A percentile compares a stretch with the other conserved stretches of the same genome.
Evolutionary conservation across 2,329 filamentous ascomycete species (phyloP).

Genomic region (Fusarium sp.): DNA sequence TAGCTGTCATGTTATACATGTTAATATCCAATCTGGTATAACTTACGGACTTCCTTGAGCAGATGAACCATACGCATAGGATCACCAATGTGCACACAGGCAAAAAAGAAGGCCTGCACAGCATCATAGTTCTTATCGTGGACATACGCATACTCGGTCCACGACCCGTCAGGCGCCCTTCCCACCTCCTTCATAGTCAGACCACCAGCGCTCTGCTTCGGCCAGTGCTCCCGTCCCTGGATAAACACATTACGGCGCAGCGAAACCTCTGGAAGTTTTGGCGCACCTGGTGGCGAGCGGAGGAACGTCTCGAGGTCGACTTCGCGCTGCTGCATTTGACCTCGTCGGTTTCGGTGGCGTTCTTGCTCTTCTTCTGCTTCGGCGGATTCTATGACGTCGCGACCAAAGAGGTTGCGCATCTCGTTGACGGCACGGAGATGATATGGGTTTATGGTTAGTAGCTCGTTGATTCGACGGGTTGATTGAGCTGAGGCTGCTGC

Average conservation of each 20-base stretch:
- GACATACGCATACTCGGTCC: conserved; percentile 78
- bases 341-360: conserved; percentile 50
- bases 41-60: conserved; percentile 60
- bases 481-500: conserved; percentile 13
- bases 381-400: conserved; percentile 67
- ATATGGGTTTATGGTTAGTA: conserved; percentile 69
- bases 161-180: conserved; percentile 62
- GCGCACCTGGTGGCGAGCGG: conserved; percentile 64
- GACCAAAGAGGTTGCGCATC: conserved; percentile 76
- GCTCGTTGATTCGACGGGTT: conserved; percentile 50
- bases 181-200: conserved; percentile 79
- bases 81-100: conserved; percentile 84
- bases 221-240: conserved; percentile 90
- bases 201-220: conserved; percentile 80
- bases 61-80: conserved; percentile 84
- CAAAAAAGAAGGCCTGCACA: conserved; percentile 81
- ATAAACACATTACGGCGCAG: conserved; percentile 85
- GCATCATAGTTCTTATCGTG: conserved; percentile 81
- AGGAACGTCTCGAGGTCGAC: conserved; percentile 70
- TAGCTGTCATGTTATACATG: not conserved
- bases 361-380: conserved; percentile 62
- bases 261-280: conserved; percentile 77
- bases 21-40: not conserved
- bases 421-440: conserved; percentile 90
- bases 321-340: conserved; percentile 57